A percentile compares a stretch with the other conserved stretches of the same genome.
Evolutionary conservation across 805 yeast species (phyloP).

Genomic region (Ogataea kodamae): DNA sequence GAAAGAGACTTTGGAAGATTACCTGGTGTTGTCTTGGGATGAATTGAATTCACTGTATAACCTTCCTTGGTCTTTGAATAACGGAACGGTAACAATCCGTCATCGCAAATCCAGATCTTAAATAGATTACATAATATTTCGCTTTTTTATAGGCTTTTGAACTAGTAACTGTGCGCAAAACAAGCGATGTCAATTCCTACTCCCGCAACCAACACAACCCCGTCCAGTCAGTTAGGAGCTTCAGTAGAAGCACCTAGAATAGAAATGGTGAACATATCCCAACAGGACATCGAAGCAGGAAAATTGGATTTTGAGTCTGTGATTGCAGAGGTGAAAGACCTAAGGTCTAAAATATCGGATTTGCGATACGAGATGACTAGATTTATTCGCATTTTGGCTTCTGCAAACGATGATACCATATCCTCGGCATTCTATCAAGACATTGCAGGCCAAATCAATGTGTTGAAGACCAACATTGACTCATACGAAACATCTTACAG

Average conservation of each 20-base stretch:
- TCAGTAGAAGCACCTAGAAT: slow-evolving; percentile 8
- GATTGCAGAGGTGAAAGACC: slow-evolving; percentile 35
- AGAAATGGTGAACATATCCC: slow-evolving; percentile 25
- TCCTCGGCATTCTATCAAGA: slow-evolving; percentile 42
- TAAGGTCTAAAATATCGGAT: slow-evolving; percentile 29
- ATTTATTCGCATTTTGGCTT: slow-evolving; percentile 34
- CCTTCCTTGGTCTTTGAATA: slow-evolving; percentile 34
- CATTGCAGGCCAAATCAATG: slow-evolving; percentile 34
- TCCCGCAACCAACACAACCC: slow-evolving; percentile 20
- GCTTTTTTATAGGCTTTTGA: no score
- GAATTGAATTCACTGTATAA: slow-evolving; percentile 25
- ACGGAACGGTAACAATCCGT: slow-evolving; percentile 27
- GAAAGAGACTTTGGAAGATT: slow-evolving; percentile 25
- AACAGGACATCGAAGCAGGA: slow-evolving; percentile 41
- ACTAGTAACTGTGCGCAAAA: slow-evolving; percentile 2
- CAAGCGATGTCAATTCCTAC: slow-evolving; percentile 17
- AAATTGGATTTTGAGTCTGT: slow-evolving; percentile 34
- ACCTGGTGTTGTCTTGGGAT: slow-evolving; percentile 31
- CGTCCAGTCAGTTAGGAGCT: slow-evolving; percentile 10
- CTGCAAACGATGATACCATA: slow-evolving; percentile 42
- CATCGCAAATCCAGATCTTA: slow-evolving; percentile 2
- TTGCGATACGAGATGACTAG: slow-evolving; percentile 40
- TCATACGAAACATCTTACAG: slow-evolving; percentile 44
- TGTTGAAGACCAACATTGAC: slow-evolving; percentile 37
- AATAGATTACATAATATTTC: slow-evolving; percentile 4